A percentile compares a stretch with the other conserved stretches of the same genome.
phyloP scores from a whole-genome alignment of 75 land plant genomes.

The Pinus taeda region DNA sequence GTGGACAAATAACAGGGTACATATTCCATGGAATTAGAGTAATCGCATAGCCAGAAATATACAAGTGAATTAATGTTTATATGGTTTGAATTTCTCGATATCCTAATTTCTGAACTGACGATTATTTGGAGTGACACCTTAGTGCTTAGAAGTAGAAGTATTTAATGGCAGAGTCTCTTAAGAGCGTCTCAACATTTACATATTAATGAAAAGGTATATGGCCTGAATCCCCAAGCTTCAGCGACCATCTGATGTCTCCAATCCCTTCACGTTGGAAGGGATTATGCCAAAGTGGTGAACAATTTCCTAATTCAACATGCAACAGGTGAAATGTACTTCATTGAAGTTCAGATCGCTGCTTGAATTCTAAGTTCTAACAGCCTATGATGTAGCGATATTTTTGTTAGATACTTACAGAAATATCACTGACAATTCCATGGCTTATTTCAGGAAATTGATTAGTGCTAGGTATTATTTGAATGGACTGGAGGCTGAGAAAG shows the following conservation, averaged over 20 bases:
- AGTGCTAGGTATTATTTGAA: slow-evolving; percentile 68
- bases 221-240: slow-evolving; percentile 84
- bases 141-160: neutral
- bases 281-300: slow-evolving; percentile 58
- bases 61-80: neutral
- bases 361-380: neutral
- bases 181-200: neutral
- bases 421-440: neutral
- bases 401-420: neutral
- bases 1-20: too few relatives aligned
- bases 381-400: neutral
- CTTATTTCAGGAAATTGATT: slow-evolving; percentile 51
- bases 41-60: too few relatives aligned
- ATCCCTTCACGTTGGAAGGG: slow-evolving; percentile 83
- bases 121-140: neutral
- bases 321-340: slow-evolving; percentile 42
- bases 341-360: neutral
- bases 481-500: slow-evolving; percentile 55
- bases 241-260: slow-evolving; percentile 55
- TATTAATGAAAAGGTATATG: slow-evolving; percentile 59
- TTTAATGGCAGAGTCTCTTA: neutral
- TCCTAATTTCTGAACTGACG: neutral
- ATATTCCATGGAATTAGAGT: too few relatives aligned
- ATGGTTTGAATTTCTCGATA: neutral
- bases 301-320: slow-evolving; percentile 51